Evolutionary conservation across 805 yeast species (phyloP), one percentile per base, ranked within the genome.

Genomic region (Komagataella mondaviorum): DNA sequence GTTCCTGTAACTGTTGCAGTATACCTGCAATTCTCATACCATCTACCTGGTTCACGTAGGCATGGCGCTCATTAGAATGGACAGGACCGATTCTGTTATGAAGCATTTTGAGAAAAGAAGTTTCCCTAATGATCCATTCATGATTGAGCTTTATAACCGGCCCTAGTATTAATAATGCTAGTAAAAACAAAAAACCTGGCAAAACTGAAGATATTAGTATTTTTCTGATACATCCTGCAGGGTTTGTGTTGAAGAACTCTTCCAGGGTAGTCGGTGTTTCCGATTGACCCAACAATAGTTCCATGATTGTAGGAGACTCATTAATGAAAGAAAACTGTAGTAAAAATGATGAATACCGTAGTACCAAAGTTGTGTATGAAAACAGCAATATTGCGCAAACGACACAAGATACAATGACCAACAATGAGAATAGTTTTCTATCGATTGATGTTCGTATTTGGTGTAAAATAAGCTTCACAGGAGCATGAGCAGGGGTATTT

Each of bases 121-220:
- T 80, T 61, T 85, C 95, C 51, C 80, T 69, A 1, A 78, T 77
- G 14, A 85, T 83, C 79, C 85, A 80, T 57, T 84, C 89, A 60
- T 83, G 85, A 54, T 76, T 80, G 39, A 30, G 39, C 14, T 30
- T 30, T 30, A 30, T 30, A 30, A 30, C 39, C 4, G 39, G 39
- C n/a, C 39, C 39, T 30, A 30, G 39, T 30, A 30, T 30, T 10
- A 30, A 30, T 30, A 30, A 30, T 30, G 39, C 39, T 6, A 30
- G 14, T 14, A 30, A 8, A 30, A 30, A 30, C 14, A 30, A 30
- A 14, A 30, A 30, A 10, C 39, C 39, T 5, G 39, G 39, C 39
- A 30, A 30, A 10, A 30, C 10, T 8, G 39, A 30, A 30, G 39
- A 30, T 30, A 30, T 14, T 14, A 30, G 8, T 30, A 14, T 14